Base-by-base conservation (phyloP, 2,329 filamentous ascomycete genomes). In the Curvularia spicifera region DNA sequence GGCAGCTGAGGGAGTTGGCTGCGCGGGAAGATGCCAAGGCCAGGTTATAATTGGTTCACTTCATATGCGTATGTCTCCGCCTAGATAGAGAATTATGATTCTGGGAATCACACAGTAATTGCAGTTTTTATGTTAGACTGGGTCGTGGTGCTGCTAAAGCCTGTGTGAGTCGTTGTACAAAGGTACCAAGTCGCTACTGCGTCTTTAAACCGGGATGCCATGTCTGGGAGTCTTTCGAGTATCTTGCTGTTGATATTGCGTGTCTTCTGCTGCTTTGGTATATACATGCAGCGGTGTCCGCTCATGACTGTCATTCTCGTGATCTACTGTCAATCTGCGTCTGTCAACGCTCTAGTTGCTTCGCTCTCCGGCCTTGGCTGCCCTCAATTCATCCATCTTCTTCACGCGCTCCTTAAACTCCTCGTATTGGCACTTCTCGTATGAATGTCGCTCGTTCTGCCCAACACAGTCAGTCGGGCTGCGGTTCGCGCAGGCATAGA, bases 341-440 rank as follows among this genome's bases (percentile, higher is more conserved):
- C 26, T 33, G 40, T 28, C 35, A 12, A 33, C 35, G 43, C 43
- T 33, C 39, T 51, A 97, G 81, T 97, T 97, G 84, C 91, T 96
- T 79, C 94, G 87, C 73, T 85, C 88, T 61, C 91, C 93, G 58
- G 82, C 87, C 86, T 96, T 96, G 60, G 91, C 88, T 68, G 87
- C 93, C 76, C 93, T 87, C 75, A 99, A 81, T 83, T 99, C 93
- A 73, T 98, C 88, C 95, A 99, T 99, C 88, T 97, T 98, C 75
- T 90, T 91, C 66, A 99, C 95, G 58, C 95, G 89, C 85, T 94
- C 92, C 88, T 97, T 97, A 85, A 99, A 99, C 79, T 98, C 95
- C 66, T 91, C 91, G 81, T 99, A 99, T 76, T 99, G 95, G 87
- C 95, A 99, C 80, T 98, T 98, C 79, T 99, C 95, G 84, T 99